phyloP scores from a whole-genome alignment of 192 early-diverging fungal species.

The Lobosporangium transversale region DNA sequence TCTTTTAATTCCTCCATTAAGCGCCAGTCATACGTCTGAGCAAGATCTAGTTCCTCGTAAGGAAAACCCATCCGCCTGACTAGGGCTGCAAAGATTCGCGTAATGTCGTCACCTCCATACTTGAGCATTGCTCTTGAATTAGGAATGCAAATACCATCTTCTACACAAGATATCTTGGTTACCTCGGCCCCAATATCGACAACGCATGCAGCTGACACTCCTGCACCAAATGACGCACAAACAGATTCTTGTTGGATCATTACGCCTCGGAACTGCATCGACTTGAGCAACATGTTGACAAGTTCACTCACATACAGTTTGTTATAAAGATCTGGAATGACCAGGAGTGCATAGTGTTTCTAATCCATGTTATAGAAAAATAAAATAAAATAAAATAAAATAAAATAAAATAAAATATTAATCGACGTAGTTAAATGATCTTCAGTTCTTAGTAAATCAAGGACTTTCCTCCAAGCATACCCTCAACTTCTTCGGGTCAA shows the following conservation, averaged over 20 bases:
- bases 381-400: not conserved
- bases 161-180: conserved; percentile 84
- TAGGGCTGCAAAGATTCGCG: conserved; percentile 73
- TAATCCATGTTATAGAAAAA: conserved; percentile 2
- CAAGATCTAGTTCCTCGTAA: conserved; percentile 71
- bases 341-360: conserved; percentile 75
- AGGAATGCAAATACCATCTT: conserved; percentile 81
- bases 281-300: conserved; percentile 71
- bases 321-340: conserved; percentile 83
- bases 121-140: conserved; percentile 73
- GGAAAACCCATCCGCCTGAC: conserved; percentile 78
- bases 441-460: not conserved
- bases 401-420: not conserved
- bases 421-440: too few species aligned
- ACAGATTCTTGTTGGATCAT: conserved; percentile 84
- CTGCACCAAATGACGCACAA: conserved; percentile 88
- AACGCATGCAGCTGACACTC: conserved; percentile 85
- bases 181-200: conserved; percentile 94
- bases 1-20: conserved; percentile 86
- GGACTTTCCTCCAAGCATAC: conserved; percentile 24
- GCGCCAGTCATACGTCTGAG: conserved; percentile 74
- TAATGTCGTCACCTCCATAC: conserved; percentile 93
- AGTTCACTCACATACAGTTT: conserved; percentile 71
- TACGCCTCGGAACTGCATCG: conserved; percentile 81
- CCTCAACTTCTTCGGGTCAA: conserved; percentile 65